phyloP scores from a whole-genome alignment of 2,329 filamentous ascomycete genomes.

The Colletotrichum truncatum region DNA sequence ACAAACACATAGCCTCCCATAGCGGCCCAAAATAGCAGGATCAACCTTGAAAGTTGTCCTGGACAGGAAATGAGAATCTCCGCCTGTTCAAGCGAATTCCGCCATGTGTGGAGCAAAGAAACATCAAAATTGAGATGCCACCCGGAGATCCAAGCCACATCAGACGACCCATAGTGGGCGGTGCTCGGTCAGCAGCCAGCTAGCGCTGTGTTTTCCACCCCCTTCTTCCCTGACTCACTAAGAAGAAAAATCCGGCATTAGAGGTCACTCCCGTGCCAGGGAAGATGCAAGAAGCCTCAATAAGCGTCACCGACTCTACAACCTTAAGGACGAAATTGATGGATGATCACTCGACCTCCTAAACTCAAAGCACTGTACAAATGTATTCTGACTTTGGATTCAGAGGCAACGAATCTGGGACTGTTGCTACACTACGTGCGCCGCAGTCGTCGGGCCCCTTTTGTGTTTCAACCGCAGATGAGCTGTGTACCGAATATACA shows the following conservation, averaged over 20 bases:
- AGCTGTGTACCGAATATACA: slow-evolving; percentile 20
- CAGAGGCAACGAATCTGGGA: not conserved
- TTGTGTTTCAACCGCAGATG: slow-evolving; percentile 22
- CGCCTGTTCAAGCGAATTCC: slow-evolving; percentile 13
- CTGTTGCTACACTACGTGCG: too few relatives aligned
- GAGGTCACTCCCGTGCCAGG: not conserved
- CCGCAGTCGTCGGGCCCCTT: not conserved
- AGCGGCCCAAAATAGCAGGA: slow-evolving; percentile 16
- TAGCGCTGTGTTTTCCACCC: not conserved
- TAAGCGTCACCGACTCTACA: not conserved
- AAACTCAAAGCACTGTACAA: not conserved
- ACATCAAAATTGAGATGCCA: slow-evolving; percentile 11
- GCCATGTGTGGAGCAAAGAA: slow-evolving; percentile 2
- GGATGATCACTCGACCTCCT: not conserved
- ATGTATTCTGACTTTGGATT: not conserved
- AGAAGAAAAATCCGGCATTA: too few relatives aligned
- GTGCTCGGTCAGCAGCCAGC: not conserved
- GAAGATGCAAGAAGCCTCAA: not conserved
- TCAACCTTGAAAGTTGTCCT: slow-evolving; percentile 9
- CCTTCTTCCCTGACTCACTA: slow-evolving; percentile 7
- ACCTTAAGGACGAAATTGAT: not conserved
- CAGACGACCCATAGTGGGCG: slow-evolving; percentile 17
- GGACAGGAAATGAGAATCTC: slow-evolving; percentile 24
- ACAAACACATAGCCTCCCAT: not conserved
- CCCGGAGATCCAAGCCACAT: slow-evolving; percentile 20